Percentiles rank a stretch among this genome's conserved stretches.
These are phyloP conservation scores for Citrus mangshanensis DNA, from an alignment of 345 rosid species.

Conservation along the genomic window DNA sequence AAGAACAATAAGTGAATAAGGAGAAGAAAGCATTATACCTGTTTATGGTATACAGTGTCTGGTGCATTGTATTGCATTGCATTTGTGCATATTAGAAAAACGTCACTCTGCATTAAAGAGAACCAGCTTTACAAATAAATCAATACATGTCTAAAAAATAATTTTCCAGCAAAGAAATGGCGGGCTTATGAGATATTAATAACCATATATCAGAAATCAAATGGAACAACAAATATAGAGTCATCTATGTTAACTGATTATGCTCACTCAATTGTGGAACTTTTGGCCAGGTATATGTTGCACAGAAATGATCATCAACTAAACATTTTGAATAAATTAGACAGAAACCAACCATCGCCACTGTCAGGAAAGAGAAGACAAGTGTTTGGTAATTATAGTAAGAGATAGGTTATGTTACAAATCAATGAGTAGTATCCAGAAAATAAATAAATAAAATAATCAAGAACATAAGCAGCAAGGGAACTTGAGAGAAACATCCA, in stretches of 20 bases:
- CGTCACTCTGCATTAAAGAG: constrained; percentile 62
- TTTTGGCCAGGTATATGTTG: neutral
- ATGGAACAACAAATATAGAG: neutral
- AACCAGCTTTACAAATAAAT: constrained; percentile 19
- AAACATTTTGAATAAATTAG: neutral
- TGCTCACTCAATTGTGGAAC: neutral
- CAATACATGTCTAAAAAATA: neutral
- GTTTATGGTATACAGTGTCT: constrained; percentile 74
- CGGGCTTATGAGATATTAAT: neutral
- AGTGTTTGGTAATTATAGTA: neutral
- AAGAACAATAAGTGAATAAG: neutral
- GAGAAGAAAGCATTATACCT: constrained; percentile 36
- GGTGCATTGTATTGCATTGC: constrained; percentile 81
- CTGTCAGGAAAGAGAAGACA: neutral
- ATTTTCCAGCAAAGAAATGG: neutral
- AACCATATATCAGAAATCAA: neutral
- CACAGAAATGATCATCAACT: neutral
- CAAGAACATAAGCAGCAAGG: neutral
- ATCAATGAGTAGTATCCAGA: neutral
- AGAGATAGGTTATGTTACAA: neutral
- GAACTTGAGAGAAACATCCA: neutral
- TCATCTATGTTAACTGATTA: neutral
- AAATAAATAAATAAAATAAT: neutral
- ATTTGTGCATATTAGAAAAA: constrained; percentile 74
- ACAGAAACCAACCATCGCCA: neutral